phyloP scores from a whole-genome alignment of 495 filamentous ascomycete species.

The Annulohypoxylon maeteangense region DNA sequence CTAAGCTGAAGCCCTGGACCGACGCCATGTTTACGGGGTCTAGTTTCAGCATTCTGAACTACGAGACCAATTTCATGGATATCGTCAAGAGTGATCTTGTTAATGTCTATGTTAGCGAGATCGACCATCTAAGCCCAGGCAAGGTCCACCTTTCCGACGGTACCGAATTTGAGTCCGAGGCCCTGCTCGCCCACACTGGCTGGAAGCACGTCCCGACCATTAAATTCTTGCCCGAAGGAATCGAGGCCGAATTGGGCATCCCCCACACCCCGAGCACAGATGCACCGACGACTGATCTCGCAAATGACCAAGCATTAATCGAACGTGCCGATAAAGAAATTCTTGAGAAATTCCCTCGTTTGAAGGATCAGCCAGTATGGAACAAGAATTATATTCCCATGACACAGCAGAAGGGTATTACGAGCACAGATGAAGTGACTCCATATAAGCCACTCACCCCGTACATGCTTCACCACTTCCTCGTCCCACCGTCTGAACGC shows the following conservation, averaged over 20 bases:
- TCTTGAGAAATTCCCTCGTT: constrained; percentile 70
- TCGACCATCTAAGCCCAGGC: constrained; percentile 62
- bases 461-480: constrained; percentile 71
- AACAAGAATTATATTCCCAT: constrained; percentile 58
- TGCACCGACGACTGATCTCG: constrained; percentile 43
- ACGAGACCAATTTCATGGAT: constrained; percentile 70
- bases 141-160: constrained; percentile 68
- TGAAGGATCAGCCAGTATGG: constrained; percentile 58
- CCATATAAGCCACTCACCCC: constrained; percentile 54
- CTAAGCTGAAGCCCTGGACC: constrained; percentile 69
- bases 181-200: constrained; percentile 74
- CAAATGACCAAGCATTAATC: constrained; percentile 43
- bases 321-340: constrained; percentile 72
- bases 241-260: constrained; percentile 58
- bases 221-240: constrained; percentile 69
- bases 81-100: constrained; percentile 66
- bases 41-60: constrained; percentile 73
- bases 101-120: constrained; percentile 69
- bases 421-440: constrained; percentile 47
- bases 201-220: constrained; percentile 74
- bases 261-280: constrained; percentile 50
- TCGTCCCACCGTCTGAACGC: constrained; percentile 68
- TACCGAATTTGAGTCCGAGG: constrained; percentile 65
- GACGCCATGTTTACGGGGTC: constrained; percentile 68
- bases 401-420: constrained; percentile 51